Evolutionary conservation across 2,329 filamentous ascomycete species (phyloP).

Genomic region (Geosmithia putterillii): DNA sequence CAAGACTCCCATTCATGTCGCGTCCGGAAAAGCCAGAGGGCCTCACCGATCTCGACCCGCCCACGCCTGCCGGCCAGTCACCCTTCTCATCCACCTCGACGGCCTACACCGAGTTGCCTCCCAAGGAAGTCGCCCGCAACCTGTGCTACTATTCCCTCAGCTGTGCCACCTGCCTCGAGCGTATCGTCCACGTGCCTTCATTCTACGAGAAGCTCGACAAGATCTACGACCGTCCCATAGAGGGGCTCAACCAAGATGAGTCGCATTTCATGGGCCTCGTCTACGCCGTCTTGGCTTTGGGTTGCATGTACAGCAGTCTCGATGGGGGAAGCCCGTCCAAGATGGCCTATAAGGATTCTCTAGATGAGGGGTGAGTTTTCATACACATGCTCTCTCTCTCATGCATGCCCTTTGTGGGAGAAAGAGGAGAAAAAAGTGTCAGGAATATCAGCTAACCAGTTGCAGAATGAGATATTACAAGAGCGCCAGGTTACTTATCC

Average conservation of each 20-base stretch:
- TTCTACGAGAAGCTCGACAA: constrained; percentile 69
- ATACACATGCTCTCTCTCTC: background rate
- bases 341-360: constrained; percentile 34
- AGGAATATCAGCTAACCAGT: constrained; percentile 5
- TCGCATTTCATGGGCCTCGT: constrained; percentile 58
- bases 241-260: constrained; percentile 51
- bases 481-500: constrained; percentile 51
- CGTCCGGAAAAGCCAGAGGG: constrained; percentile 33
- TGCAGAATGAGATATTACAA: constrained; percentile 63
- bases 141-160: constrained; percentile 44
- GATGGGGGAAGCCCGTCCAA: constrained; percentile 37
- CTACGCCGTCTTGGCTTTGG: constrained; percentile 58
- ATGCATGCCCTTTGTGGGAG: background rate
- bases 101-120: constrained; percentile 53
- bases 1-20: constrained; percentile 46
- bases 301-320: constrained; percentile 56
- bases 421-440: background rate
- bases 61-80: constrained; percentile 49
- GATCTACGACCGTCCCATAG: constrained; percentile 59
- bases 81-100: constrained; percentile 41
- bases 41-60: constrained; percentile 54
- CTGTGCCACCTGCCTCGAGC: constrained; percentile 45
- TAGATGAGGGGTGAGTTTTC: constrained; percentile 41
- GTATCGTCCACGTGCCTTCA: constrained; percentile 68
- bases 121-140: constrained; percentile 39